Evolutionary conservation across 2,329 filamentous ascomycete genomes (phyloP), one percentile per base, ranked within the genome.

Genomic region (Herpotrichia juniperi): DNA sequence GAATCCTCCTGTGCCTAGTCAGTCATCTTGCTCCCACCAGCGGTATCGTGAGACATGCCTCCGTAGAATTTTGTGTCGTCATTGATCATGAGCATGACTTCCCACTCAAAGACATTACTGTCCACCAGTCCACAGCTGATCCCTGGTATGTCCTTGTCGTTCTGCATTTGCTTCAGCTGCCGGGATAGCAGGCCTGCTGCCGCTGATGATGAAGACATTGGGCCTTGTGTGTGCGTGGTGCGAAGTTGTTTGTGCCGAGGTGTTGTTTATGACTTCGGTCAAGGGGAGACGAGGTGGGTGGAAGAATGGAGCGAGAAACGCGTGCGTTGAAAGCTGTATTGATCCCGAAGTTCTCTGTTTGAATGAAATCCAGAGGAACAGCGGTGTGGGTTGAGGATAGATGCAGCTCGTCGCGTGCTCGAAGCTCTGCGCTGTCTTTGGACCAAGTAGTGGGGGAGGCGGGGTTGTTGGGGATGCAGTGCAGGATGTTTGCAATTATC

Each of bases 71-170:
- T 93, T 76, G 90, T 93, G 70, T 96, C 92, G 65, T 97, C 93
- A 57, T 86, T 91, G 61, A 97, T 93, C 93, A 99, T 97, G 55
- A 99, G 85, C 90, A 97, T 96, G 17, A 97, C 92, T 75, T 97
- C 93, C 94, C 94, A 99, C 79, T 96, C 90, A 62, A 97, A 97
- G 9, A 97, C 87, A 72, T 96, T 89, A 73, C 89, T 90, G 66
- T 88, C 87, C 46, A 93, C 87, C 37, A 99, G 80, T 0, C 94
- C 94, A 66, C 91, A 96, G 56, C 92, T 97, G 69, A 97, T 96
- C 47, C 93, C 94, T 0, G 91, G 91, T 42, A 97, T 89, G 74
- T 96, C 92, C 71, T 92, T 93, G 73, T 91, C 88, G 21, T 83
- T 86, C 76, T 96, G 91, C 86, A 99, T 97, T 72, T 96, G 88